Percentiles rank a stretch among this genome's conserved stretches.
Conservation (phyloP, 2,329 filamentous ascomycete genomes). For the Aspergillus nomiae region DNA sequence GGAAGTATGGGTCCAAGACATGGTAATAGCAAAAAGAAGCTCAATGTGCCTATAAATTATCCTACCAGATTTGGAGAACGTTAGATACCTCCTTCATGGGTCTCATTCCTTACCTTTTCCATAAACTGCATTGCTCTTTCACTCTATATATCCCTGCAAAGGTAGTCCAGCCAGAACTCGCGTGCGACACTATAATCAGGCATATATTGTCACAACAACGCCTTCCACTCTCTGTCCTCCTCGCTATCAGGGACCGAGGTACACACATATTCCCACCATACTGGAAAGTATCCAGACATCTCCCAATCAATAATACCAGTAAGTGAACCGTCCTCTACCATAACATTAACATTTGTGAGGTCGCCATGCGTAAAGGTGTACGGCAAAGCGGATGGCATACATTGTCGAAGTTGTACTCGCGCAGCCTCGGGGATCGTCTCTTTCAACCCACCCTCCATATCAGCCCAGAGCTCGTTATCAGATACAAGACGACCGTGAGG, state of each 20-base stretch:
- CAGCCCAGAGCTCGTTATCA: slow-evolving; percentile 16
- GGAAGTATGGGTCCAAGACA: no score
- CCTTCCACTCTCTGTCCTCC: slow-evolving; percentile 22
- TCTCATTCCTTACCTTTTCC: no score
- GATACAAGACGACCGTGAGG: slow-evolving; percentile 15
- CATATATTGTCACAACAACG: slow-evolving; percentile 19
- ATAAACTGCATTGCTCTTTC: no score
- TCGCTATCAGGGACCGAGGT: slow-evolving; percentile 11
- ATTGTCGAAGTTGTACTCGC: not conserved
- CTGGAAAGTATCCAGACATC: slow-evolving; percentile 46
- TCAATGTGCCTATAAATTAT: no score
- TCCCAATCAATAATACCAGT: slow-evolving; percentile 37
- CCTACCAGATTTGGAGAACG: no score
- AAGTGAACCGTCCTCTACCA: slow-evolving; percentile 40
- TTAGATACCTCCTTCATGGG: no score
- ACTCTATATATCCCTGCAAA: not conserved
- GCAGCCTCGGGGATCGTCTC: slow-evolving; percentile 4
- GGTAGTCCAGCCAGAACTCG: slow-evolving; percentile 20
- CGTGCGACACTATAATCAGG: slow-evolving; percentile 15
- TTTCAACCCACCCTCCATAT: slow-evolving; percentile 13
- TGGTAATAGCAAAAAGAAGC: no score
- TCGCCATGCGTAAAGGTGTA: slow-evolving; percentile 46
- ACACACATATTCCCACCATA: slow-evolving; percentile 37
- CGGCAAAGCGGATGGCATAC: slow-evolving; percentile 25
- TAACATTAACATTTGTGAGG: slow-evolving; percentile 41